A percentile compares a stretch with the other conserved stretches of the same genome.
Evolutionary conservation across 495 filamentous ascomycete species (phyloP).

Genomic region (Daldinia bambusicola): DNA sequence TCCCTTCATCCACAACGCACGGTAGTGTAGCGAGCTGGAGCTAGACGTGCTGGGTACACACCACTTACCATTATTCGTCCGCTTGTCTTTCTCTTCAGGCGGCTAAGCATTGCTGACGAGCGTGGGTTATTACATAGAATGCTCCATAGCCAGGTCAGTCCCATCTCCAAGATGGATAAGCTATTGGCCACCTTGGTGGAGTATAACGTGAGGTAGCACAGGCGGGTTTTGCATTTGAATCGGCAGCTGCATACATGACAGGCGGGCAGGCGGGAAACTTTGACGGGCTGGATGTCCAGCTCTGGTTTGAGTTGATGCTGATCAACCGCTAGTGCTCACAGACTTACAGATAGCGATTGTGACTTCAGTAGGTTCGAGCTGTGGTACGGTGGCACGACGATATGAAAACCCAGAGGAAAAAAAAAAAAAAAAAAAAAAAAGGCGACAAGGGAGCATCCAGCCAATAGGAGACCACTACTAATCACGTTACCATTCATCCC

Average conservation of each 20-base stretch:
- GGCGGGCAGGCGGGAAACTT: conserved; percentile 41
- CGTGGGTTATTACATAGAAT: conserved; percentile 10
- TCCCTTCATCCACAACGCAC: conserved; percentile 19
- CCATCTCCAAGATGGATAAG: conserved; percentile 32
- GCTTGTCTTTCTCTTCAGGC: conserved; percentile 24
- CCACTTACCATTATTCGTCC: conserved; percentile 37
- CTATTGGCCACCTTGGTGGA: conserved; percentile 37
- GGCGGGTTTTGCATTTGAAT: conserved; percentile 38
- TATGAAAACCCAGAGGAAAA: conserved; percentile 19
- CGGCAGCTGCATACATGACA: conserved; percentile 46
- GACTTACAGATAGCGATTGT: conserved; percentile 14
- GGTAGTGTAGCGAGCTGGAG: not conserved
- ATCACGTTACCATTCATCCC: conserved; percentile 42
- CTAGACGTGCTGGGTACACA: conserved; percentile 7
- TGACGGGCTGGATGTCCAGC: conserved; percentile 45
- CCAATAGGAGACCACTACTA: conserved; percentile 35
- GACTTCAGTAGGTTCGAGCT: conserved; percentile 34
- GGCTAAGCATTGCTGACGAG: conserved; percentile 41
- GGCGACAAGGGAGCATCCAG: not conserved
- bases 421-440: conserved; percentile 15
- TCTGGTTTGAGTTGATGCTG: conserved; percentile 37
- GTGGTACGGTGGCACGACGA: conserved; percentile 39
- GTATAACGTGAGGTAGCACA: conserved; percentile 45
- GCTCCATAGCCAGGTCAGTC: not conserved
- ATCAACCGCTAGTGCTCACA: conserved; percentile 44